Evolutionary conservation across 768 basidiomycete species (phyloP).

Genomic region (Suillus spraguei): DNA sequence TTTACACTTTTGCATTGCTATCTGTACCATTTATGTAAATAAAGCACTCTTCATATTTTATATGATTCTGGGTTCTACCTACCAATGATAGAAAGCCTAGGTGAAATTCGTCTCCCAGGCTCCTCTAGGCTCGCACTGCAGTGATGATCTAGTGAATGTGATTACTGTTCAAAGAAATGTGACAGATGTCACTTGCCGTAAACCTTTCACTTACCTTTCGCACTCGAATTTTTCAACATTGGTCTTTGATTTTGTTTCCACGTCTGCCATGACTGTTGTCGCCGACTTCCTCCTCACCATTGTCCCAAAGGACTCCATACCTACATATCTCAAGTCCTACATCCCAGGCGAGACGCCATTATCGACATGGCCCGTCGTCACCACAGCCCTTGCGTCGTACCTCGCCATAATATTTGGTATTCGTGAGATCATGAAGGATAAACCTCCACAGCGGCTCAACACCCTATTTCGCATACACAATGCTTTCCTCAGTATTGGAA

Average conservation of each 20-base stretch:
- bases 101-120: background rate
- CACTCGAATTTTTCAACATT: conserved; percentile 21
- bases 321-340: conserved; percentile 46
- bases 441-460: conserved; percentile 73
- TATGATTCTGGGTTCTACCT: background rate
- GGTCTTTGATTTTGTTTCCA: conserved; percentile 25
- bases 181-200: conserved; percentile 27
- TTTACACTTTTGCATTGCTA: conserved; percentile 12
- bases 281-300: conserved; percentile 69
- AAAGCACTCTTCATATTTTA: conserved; percentile 3
- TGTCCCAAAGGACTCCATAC: conserved; percentile 50
- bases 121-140: too few species aligned
- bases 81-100: background rate
- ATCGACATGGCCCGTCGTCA: conserved; percentile 65
- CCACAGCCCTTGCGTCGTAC: conserved; percentile 73
- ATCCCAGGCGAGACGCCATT: conserved; percentile 59
- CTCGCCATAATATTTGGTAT: conserved; percentile 87
- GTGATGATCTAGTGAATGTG: conserved; percentile 3
- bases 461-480: conserved; percentile 91
- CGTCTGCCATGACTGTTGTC: conserved; percentile 63
- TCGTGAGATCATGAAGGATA: conserved; percentile 81
- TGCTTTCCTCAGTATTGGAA: conserved; percentile 82
- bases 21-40: conserved; percentile 9
- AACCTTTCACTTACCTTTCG: conserved; percentile 26
- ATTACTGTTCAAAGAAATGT: conserved; percentile 4